A percentile compares a stretch with the other conserved stretches of the same genome.
Conservation (phyloP, 371 early-diverging fungal species). For the Rhizopus arrhizus region DNA sequence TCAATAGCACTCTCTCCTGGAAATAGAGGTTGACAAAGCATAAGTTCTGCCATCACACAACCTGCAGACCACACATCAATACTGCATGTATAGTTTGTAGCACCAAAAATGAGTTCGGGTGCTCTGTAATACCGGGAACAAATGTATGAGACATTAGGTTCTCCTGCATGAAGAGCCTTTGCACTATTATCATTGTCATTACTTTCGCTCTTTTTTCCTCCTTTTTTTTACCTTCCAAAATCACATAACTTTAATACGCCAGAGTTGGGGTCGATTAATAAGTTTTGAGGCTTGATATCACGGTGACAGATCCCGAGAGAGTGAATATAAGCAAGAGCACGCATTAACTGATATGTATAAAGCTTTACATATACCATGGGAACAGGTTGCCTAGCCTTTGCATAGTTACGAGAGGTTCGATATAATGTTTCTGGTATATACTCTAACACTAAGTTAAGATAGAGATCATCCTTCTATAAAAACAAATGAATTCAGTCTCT, state of each 20-base stretch:
- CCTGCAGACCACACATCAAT: conserved; percentile 99
- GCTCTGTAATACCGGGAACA: conserved; percentile 99
- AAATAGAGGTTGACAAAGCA: conserved; percentile 95
- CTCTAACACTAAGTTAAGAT: conserved; percentile 85
- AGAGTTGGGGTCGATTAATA: conserved; percentile 87
- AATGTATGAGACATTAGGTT: conserved; percentile 97
- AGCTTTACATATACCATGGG: conserved; percentile 92
- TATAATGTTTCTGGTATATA: conserved; percentile 89
- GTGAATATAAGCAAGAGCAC: conserved; percentile 95
- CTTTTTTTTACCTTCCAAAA: conserved; percentile 82
- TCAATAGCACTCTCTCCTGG: conserved; percentile 99
- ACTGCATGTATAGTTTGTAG: conserved; percentile 89
- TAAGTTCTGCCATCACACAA: conserved; percentile 98
- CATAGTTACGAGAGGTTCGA: conserved; percentile 79
- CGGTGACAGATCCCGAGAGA: conserved; percentile 88
- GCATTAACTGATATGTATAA: conserved; percentile 96
- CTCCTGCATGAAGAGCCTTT: conserved; percentile 90
- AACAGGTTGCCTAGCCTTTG: conserved; percentile 90
- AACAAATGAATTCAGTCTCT: not conserved
- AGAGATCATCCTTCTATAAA: conserved; percentile 75
- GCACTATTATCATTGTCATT: conserved; percentile 64
- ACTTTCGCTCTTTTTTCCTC: not conserved
- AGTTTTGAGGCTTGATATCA: conserved; percentile 99
- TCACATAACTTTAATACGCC: conserved; percentile 98
- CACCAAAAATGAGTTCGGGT: conserved; percentile 98